Base-by-base conservation (phyloP, 169 alveolate species). In the Plasmodium inui region DNA sequence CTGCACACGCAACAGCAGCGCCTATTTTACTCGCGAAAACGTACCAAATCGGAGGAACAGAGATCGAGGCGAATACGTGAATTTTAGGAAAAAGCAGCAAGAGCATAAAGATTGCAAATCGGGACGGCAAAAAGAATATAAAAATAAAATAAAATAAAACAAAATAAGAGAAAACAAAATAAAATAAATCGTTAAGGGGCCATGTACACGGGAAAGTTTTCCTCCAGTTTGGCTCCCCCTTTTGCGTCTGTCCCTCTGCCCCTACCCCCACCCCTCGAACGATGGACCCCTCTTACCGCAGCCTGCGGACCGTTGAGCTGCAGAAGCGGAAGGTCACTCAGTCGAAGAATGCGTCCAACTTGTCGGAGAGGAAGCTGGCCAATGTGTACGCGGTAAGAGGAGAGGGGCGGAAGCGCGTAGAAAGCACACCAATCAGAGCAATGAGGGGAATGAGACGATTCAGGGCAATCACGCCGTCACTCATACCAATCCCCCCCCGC, bases 281-380 rank as follows among this genome's bases (percentile, higher is more conserved):
- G 3, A 39, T 79, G 71, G 50, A 44, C 76, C 44, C 74, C 5
- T 67, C 76, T 8, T 67, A 67, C 37, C 76, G 76, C 30, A 67
- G 8, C n/a, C 37, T 67, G 37, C 76, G 76, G 7, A 67, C 76
- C 37, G 76, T 67, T 6, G 76, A 67, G 37, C 37, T 76, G 53
- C 61, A 86, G 93, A 86, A 86, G 80, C 76, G 93, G 37, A 86
- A 70, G 71, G 93, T 86, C 34, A 86, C 93, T 55, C 93, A 86
- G 39, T 86, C 93, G 44, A 86, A 86, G 70, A 86, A 76, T 19
- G 81, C 39, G 61, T 78, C 93, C 34, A 46, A 53, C 79, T 53
- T 78, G n/a, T 70, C 85, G 8, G 93, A 86, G 76, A 39, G 93
- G 78, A 86, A 86, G 71, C 55, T 86, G n/a, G 46, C 84, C 26